phyloP scores from a whole-genome alignment of 2,329 filamentous ascomycete species.

The Sclerotinia subarctica region DNA sequence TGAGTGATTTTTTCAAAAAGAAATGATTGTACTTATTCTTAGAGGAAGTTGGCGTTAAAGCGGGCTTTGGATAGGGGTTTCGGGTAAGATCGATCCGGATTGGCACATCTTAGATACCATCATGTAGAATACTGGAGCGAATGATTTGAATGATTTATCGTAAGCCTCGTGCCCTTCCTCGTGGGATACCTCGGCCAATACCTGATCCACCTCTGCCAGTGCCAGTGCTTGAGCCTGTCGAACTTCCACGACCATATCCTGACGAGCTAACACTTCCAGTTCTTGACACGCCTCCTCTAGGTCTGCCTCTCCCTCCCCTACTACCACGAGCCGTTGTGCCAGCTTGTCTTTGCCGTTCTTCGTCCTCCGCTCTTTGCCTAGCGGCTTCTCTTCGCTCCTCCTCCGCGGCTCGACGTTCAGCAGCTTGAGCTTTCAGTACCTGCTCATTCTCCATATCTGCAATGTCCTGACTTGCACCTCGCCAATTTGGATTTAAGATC shows the following conservation, averaged over 20 bases:
- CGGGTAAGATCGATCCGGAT: conserved; percentile 17
- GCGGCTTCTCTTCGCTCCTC: conserved; percentile 75
- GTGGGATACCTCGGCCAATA: conserved; percentile 48
- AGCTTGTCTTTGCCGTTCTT: conserved; percentile 47
- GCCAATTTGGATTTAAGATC: conserved; percentile 83
- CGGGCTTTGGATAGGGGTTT: conserved; percentile 10
- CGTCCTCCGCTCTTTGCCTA: conserved; percentile 60
- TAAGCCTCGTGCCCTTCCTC: conserved; percentile 52
- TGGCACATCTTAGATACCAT: conserved; percentile 18
- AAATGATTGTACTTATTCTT: conserved; percentile 33
- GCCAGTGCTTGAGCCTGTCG: conserved; percentile 19
- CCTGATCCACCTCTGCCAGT: conserved; percentile 42
- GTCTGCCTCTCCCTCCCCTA: conserved; percentile 34
- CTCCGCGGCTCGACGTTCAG: conserved; percentile 71
- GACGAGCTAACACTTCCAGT: conserved; percentile 32
- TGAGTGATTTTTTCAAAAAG: conserved; percentile 91
- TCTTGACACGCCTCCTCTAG: conserved; percentile 31
- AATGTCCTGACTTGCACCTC: conserved; percentile 82
- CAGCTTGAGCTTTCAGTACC: conserved; percentile 68
- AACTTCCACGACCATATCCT: conserved; percentile 22
- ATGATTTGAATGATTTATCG: conserved; percentile 34
- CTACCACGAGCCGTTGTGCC: conserved; percentile 40
- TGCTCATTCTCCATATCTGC: conserved; percentile 83
- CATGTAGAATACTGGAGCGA: conserved; percentile 23
- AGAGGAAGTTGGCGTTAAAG: conserved; percentile 14